Conservation (phyloP, 129 eudicot genomes). For the Glebionis coronaria region DNA sequence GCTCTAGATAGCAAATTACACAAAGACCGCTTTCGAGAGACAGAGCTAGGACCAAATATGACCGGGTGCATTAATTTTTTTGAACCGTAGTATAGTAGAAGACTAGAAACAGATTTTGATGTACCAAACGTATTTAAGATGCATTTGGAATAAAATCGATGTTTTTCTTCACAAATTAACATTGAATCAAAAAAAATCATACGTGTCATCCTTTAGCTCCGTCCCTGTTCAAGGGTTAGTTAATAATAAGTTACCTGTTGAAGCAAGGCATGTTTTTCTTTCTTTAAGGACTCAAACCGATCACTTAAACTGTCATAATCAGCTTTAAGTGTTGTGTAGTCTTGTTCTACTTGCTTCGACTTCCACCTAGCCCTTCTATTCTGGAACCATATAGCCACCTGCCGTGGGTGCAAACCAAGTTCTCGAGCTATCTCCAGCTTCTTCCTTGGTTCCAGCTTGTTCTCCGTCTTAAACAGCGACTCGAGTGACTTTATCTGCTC, state of each 20-base stretch:
- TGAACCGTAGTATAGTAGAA: no score
- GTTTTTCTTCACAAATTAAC: no score
- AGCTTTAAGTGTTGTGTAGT: constrained; percentile 49
- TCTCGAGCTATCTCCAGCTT: constrained; percentile 65
- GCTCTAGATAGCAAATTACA: no score
- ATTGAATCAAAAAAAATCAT: no score
- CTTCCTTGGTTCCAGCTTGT: constrained; percentile 72
- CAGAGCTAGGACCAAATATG: no score
- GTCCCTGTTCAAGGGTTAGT: background rate
- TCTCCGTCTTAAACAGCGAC: constrained; percentile 51
- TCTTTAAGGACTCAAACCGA: constrained; percentile 44
- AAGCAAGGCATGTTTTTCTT: constrained; percentile 51
- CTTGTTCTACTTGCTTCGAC: constrained; percentile 63
- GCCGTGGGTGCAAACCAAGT: constrained; percentile 63
- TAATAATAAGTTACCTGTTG: constrained; percentile 31
- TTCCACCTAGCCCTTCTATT: constrained; percentile 79
- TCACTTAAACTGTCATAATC: constrained; percentile 39
- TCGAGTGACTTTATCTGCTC: constrained; percentile 64
- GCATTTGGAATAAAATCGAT: no score
- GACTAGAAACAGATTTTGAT: no score
- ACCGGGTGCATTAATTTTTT: no score
- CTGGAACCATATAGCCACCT: constrained; percentile 82
- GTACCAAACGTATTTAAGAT: no score
- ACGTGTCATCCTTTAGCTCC: no score
- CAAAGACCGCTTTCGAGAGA: no score